Conservation (phyloP, 2,329 filamentous ascomycete species). For the Claviceps citrina region DNA sequence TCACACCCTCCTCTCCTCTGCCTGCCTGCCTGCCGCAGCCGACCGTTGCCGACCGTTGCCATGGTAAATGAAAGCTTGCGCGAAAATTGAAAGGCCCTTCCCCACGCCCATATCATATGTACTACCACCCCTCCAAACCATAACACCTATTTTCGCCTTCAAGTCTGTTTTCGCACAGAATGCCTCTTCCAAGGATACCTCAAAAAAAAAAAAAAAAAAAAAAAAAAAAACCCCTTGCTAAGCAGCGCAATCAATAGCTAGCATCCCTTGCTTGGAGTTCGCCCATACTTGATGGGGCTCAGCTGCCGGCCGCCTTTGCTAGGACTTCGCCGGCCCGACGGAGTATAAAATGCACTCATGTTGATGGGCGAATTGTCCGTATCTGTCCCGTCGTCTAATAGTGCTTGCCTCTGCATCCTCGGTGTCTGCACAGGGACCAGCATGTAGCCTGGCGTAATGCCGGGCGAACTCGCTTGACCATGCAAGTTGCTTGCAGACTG, state of each 20-base stretch:
- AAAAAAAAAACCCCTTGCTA: neutral
- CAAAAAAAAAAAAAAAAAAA: neutral
- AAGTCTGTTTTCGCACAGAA: neutral
- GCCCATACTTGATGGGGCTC: constrained; percentile 31
- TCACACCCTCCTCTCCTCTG: neutral
- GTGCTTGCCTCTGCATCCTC: constrained; percentile 25
- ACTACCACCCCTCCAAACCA: neutral
- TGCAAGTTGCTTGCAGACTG: constrained; percentile 7
- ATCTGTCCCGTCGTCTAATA: constrained; percentile 31
- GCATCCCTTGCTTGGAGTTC: constrained; percentile 24
- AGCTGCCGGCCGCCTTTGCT: constrained; percentile 33
- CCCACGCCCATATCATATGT: too few species aligned
- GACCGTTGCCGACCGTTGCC: neutral
- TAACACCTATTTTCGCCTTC: constrained; percentile 1
- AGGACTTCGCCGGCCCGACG: constrained; percentile 31
- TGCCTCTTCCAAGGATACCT: neutral
- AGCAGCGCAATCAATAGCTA: too few species aligned
- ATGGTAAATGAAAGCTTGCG: neutral
- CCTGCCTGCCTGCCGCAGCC: neutral
- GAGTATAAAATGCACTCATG: constrained; percentile 29
- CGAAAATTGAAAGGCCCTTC: neutral
- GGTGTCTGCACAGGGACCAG: constrained; percentile 37
- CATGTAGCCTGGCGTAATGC: constrained; percentile 29
- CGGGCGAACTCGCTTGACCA: constrained; percentile 14
- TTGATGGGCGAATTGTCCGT: constrained; percentile 34